Percentiles rank a stretch among this genome's conserved stretches.
Conservation (phyloP, 1,139 yeast genomes). For the Yarrowia galli region DNA sequence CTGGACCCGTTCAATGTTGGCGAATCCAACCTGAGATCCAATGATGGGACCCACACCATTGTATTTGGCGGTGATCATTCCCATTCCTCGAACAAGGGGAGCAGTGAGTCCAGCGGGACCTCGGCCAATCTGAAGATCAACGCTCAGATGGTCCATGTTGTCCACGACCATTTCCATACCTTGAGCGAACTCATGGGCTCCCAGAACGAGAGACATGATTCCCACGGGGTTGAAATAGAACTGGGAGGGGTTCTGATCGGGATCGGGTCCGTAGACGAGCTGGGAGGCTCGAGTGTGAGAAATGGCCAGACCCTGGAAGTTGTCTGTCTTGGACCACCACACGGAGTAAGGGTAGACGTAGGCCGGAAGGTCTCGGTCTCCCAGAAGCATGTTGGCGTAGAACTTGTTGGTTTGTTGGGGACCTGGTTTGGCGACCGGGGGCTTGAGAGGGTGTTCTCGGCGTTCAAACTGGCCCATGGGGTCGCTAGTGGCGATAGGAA, state of each 20-base stretch:
- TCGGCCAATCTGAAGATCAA: conserved; percentile 61
- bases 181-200: conserved; percentile 48
- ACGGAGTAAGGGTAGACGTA: conserved; percentile 88
- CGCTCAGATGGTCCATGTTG: conserved; percentile 56
- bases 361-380: conserved; percentile 64
- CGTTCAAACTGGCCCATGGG: conserved; percentile 61
- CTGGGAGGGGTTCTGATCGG: conserved; percentile 46
- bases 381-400: conserved; percentile 78
- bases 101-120: conserved; percentile 58
- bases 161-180: conserved; percentile 44
- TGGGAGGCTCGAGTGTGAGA: conserved; percentile 66
- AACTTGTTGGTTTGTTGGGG: conserved; percentile 54
- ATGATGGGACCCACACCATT: conserved; percentile 61
- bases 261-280: conserved; percentile 67
- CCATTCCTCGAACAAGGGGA: conserved; percentile 75
- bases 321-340: conserved; percentile 61
- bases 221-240: conserved; percentile 54
- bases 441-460: conserved; percentile 58
- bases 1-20: conserved; percentile 52
- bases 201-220: conserved; percentile 50
- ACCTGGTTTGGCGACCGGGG: conserved; percentile 52
- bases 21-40: conserved; percentile 65
- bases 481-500: conserved; percentile 52
- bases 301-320: conserved; percentile 65
- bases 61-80: conserved; percentile 71